Conservation (phyloP, 2,329 filamentous ascomycete species). For the Penicillium sp. region DNA sequence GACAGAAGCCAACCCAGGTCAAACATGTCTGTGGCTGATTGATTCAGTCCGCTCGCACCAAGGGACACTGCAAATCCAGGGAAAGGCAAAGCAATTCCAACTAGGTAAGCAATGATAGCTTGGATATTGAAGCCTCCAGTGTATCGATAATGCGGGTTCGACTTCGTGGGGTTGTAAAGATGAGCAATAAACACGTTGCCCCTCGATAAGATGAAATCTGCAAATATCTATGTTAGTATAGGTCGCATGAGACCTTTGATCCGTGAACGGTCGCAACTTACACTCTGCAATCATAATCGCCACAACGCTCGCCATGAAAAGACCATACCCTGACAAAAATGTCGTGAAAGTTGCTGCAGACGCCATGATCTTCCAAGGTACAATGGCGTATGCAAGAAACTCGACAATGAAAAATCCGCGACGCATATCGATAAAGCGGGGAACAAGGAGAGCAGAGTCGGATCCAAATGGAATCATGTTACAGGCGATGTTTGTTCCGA, state of each 20-base stretch:
- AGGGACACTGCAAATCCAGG: neutral
- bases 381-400: neutral
- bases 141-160: neutral
- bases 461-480: neutral
- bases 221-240: neutral
- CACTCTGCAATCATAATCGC: neutral
- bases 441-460: neutral
- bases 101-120: neutral
- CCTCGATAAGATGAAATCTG: neutral
- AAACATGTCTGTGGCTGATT: neutral
- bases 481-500: neutral
- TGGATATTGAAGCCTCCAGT: neutral
- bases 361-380: neutral
- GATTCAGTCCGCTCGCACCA: neutral
- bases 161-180: neutral
- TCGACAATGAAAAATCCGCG: neutral
- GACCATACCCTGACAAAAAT: neutral
- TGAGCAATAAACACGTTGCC: neutral
- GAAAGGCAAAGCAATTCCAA: neutral
- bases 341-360: neutral
- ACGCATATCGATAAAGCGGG: neutral
- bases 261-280: neutral
- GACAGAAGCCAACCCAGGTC: neutral
- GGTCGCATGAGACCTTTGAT: neutral
- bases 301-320: neutral